Base-by-base conservation (phyloP, 208 protist species). In the Trypanosoma cruzi region DNA sequence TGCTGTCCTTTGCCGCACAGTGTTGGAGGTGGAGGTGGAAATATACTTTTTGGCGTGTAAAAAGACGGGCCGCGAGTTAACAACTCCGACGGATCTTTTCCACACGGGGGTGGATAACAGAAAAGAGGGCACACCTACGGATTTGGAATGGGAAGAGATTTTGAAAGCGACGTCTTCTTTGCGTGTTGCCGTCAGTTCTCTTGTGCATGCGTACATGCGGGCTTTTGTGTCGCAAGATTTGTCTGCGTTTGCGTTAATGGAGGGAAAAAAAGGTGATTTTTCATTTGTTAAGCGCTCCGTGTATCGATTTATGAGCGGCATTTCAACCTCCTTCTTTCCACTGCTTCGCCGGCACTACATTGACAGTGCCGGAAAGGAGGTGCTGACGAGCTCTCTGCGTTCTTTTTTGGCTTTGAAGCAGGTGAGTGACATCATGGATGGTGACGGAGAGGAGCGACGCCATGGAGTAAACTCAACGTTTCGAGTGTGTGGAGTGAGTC, bases 281-380 rank as follows among this genome's bases (percentile, higher is more conserved):
- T 14, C 69, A 22, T 67, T 68, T 63, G 40, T 62, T 10, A 24
- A 66, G 37, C 29, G 22, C 42, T n/a, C 68, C 40, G 26, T 49
- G 4, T 70, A 49, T 46, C 10, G 62, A n/a, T 77, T 77, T 55
- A 20, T 90, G 14, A 20, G 56, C 2, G 37, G 53, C 13, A 65
- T 88, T 5, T 49, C 75, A 7, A 58, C 64, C 13, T 49, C 72
- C 1, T 80, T 83, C 28, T 85, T 81, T 53, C 69, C 79, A 6
- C 32, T 90, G 0, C 44, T 84, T 6, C 84, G 87, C 11, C 77
- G 76, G 11, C 82, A 93, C 55, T 89, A 86, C 42, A 49, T 92
- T 4, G 64, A 84, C 36, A 37, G 42, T 44, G 32, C 32, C 36
- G 29, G 69, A 0, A 63, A 20, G n/a, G 60, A 67, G 26, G 40